These are phyloP conservation scores for Capsaspora owczarzaki DNA, from an alignment of 78 protist genomes.

Conservation along the genomic window DNA sequence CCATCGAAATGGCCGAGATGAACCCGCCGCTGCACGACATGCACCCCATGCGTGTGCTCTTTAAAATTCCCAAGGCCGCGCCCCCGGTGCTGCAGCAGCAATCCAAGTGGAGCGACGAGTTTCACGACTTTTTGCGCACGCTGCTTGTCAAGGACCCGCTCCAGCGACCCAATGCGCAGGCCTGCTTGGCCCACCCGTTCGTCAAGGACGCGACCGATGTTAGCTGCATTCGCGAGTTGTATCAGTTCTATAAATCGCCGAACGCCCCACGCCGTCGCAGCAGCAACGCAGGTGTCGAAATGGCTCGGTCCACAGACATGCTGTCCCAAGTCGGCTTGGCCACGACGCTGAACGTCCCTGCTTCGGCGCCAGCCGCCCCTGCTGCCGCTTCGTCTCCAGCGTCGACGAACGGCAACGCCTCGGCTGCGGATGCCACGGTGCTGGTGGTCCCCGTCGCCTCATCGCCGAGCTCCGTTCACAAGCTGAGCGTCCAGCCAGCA, in stretches of 20 bases:
- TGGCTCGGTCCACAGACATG: too few relatives aligned
- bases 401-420: too few relatives aligned
- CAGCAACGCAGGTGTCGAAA: too few relatives aligned
- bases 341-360: too few relatives aligned
- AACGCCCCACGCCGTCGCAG: too few relatives aligned
- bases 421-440: not conserved
- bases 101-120: constrained; percentile 52
- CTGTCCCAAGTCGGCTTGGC: too few relatives aligned
- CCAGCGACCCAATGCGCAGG: constrained; percentile 53
- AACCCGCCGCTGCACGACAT: constrained; percentile 44
- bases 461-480: too few relatives aligned
- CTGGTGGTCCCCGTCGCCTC: not conserved
- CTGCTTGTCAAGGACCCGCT: constrained; percentile 73
- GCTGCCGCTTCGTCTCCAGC: too few relatives aligned
- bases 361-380: too few relatives aligned
- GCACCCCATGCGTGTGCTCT: constrained; percentile 57
- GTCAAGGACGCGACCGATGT: not conserved
- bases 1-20: constrained; percentile 57
- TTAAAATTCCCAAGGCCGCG: constrained; percentile 36
- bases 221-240: not conserved
- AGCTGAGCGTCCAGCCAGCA: too few relatives aligned
- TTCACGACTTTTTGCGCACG: constrained; percentile 53
- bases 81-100: constrained; percentile 59
- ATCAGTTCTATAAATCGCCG: too few relatives aligned
- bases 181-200: not conserved